Percentiles rank a stretch among this genome's conserved stretches.
These are phyloP conservation scores for Kalaharituber pfeilii DNA, from an alignment of 2,329 filamentous ascomycete species.

Conservation along the genomic window DNA sequence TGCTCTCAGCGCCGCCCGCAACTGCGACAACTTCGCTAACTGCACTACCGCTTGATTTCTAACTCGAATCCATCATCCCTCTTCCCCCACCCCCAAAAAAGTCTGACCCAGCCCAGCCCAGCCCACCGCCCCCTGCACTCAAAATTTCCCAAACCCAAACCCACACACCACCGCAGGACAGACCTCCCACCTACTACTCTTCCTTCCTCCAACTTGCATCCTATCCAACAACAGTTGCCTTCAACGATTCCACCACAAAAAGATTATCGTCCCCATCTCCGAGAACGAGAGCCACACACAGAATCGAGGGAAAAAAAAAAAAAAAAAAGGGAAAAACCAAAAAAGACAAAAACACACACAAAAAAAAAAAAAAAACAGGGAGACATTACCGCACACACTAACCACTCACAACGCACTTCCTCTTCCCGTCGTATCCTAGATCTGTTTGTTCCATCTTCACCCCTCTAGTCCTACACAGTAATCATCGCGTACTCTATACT, in stretches of 20 bases:
- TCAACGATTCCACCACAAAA: not conserved
- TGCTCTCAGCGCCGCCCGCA: too few relatives aligned
- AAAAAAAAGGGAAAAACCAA: too few relatives aligned
- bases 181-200: not conserved
- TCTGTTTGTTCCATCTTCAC: not conserved
- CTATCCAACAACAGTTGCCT: not conserved
- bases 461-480: not conserved
- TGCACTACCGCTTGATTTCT: not conserved
- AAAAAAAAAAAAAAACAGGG: not conserved
- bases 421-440: not conserved
- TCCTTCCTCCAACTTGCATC: not conserved
- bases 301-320: too few relatives aligned
- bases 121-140: not conserved
- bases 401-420: not conserved
- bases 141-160: constrained; percentile 1
- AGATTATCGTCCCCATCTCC: too few relatives aligned
- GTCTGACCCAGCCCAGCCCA: not conserved
- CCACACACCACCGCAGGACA: not conserved
- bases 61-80: not conserved
- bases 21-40: constrained; percentile 34
- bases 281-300: too few relatives aligned
- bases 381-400: not conserved
- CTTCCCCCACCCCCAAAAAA: not conserved
- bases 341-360: not conserved
- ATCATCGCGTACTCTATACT: not conserved